phyloP scores from a whole-genome alignment of 2,329 filamentous ascomycete species.

The Aspergillus pseudonomiae region DNA sequence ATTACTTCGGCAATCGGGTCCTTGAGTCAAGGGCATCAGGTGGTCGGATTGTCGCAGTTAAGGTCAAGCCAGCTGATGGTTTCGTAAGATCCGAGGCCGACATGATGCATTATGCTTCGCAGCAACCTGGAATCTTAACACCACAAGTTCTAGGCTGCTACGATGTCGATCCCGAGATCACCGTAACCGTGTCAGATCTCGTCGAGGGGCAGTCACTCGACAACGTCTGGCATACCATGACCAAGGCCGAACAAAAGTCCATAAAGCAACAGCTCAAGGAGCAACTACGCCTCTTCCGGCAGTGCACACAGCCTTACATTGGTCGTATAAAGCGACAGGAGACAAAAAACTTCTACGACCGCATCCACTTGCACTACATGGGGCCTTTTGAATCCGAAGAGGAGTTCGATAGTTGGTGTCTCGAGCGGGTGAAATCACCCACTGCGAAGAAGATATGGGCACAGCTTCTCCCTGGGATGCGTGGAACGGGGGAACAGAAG shows the following conservation, averaged over 20 bases:
- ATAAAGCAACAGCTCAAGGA: background rate
- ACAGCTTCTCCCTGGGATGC: background rate
- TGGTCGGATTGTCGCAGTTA: background rate
- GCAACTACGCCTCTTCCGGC: background rate
- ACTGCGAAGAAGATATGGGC: background rate
- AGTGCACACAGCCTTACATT: background rate
- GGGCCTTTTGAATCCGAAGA: background rate
- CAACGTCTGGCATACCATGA: background rate
- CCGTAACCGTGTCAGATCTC: background rate
- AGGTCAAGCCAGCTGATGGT: background rate
- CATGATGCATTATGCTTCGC: background rate
- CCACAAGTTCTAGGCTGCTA: background rate
- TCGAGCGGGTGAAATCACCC: background rate
- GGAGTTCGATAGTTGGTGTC: background rate
- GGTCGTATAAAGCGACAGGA: background rate
- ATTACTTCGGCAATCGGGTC: background rate
- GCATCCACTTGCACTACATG: background rate
- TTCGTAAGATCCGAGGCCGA: background rate
- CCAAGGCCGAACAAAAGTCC: background rate
- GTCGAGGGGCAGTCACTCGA: background rate
- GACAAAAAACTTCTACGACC: background rate
- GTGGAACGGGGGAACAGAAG: background rate
- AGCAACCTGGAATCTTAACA: background rate
- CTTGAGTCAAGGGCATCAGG: no score
- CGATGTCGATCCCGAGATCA: background rate